A percentile compares a stretch with the other conserved stretches of the same genome.
Evolutionary conservation across 202 grass and related monocot genomes (phyloP).

Genomic region (Setaria viridis): DNA sequence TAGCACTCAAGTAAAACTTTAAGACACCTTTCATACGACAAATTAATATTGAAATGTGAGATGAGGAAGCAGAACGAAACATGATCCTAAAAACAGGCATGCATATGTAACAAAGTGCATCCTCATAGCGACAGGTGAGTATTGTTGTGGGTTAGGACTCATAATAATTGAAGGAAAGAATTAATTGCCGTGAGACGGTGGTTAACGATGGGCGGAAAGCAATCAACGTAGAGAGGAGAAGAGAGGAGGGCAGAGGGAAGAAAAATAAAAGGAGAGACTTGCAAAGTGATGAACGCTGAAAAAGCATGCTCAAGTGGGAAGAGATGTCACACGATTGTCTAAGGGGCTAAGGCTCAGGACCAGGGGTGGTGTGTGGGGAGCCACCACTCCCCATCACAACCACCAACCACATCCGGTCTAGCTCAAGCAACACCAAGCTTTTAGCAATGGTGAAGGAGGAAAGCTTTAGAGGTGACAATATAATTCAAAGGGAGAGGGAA

Average conservation of each 20-base stretch:
- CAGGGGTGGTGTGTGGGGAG: slow-evolving; percentile 49
- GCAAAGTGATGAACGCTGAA: slow-evolving; percentile 47
- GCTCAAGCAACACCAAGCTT: slow-evolving; percentile 47
- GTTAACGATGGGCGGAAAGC: slow-evolving; percentile 53
- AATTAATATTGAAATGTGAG: slow-evolving; percentile 25
- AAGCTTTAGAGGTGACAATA: slow-evolving; percentile 5
- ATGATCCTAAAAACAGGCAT: slow-evolving; percentile 25
- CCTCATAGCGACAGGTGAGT: slow-evolving; percentile 39
- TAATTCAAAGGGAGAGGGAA: background rate
- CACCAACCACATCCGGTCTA: slow-evolving; percentile 51
- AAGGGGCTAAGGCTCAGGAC: slow-evolving; percentile 43
- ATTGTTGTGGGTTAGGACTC: slow-evolving; percentile 19
- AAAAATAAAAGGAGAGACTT: slow-evolving; percentile 44
- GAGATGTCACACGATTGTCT: slow-evolving; percentile 60
- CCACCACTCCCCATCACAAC: slow-evolving; percentile 51
- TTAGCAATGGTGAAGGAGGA: slow-evolving; percentile 34
- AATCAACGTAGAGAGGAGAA: slow-evolving; percentile 25
- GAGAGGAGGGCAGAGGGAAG: background rate
- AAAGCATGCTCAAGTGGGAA: slow-evolving; percentile 66
- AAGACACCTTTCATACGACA: slow-evolving; percentile 9
- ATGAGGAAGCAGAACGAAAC: slow-evolving; percentile 27
- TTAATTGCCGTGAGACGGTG: slow-evolving; percentile 45
- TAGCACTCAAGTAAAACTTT: slow-evolving; percentile 11
- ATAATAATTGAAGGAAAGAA: slow-evolving; percentile 39
- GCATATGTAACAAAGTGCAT: slow-evolving; percentile 36